These are phyloP conservation scores for Suillus subluteus DNA, from an alignment of 768 basidiomycete species.

Conservation along the genomic window DNA sequence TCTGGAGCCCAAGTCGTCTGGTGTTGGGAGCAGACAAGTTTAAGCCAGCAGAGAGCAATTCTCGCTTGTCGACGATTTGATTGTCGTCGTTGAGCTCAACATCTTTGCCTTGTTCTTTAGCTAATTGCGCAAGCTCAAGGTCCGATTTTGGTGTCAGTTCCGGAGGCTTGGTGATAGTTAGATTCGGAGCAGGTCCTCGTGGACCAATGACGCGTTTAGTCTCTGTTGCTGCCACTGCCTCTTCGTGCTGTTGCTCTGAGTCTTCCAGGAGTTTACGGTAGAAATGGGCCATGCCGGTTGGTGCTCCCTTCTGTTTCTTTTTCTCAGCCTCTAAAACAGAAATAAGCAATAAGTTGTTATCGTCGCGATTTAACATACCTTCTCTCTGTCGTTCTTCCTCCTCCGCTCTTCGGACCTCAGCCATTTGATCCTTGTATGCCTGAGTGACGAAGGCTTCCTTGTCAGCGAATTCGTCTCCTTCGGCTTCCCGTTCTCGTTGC, in stretches of 20 bases:
- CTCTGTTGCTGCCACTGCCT: constrained; percentile 76
- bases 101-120: constrained; percentile 74
- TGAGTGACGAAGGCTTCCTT: constrained; percentile 98
- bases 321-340: constrained; percentile 50
- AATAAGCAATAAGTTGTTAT: not conserved
- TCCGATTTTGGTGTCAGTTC: constrained; percentile 70
- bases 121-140: constrained; percentile 69
- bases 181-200: constrained; percentile 61
- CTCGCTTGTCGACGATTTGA: constrained; percentile 95
- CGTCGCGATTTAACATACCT: constrained; percentile 52
- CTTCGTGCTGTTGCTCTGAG: constrained; percentile 81
- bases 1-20: constrained; percentile 60
- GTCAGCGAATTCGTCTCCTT: constrained; percentile 92
- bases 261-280: constrained; percentile 80
- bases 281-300: constrained; percentile 86
- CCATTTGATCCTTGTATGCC: constrained; percentile 97
- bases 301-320: constrained; percentile 58
- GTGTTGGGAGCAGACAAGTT: constrained; percentile 89
- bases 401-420: constrained; percentile 85
- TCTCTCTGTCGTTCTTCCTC: constrained; percentile 90
- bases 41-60: constrained; percentile 87
- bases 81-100: constrained; percentile 98
- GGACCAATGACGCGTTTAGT: constrained; percentile 63
- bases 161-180: constrained; percentile 77
- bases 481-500: constrained; percentile 86